Conservation (phyloP, 495 filamentous ascomycete species). For the Talaromyces nanjingensis region DNA sequence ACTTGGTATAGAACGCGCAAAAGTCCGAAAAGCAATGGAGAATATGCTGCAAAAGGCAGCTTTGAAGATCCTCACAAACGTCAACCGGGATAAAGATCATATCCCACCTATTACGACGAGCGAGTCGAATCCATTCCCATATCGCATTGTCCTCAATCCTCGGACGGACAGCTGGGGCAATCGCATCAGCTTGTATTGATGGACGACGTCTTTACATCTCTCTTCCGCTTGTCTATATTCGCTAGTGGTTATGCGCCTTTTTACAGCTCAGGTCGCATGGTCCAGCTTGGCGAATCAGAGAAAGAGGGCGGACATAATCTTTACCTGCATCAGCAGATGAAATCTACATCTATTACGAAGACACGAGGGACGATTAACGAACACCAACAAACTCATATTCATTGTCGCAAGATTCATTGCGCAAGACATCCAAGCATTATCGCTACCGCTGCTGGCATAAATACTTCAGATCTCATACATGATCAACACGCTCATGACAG, state of each 20-base stretch:
- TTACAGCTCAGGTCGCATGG: no score
- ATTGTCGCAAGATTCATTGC: neutral
- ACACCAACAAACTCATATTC: constrained; percentile 1
- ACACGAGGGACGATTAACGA: neutral
- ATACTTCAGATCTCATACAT: constrained; percentile 1
- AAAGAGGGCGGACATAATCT: neutral
- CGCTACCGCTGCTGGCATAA: neutral
- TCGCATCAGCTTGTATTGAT: constrained; percentile 68
- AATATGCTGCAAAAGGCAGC: constrained; percentile 77
- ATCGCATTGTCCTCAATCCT: constrained; percentile 81
- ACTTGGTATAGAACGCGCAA: constrained; percentile 58
- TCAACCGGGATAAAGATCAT: constrained; percentile 87
- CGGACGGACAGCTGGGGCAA: constrained; percentile 72
- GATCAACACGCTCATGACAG: constrained; percentile 1
- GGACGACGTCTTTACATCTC: neutral
- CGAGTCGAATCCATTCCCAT: constrained; percentile 91
- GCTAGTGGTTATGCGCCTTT: neutral
- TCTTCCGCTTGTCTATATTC: neutral
- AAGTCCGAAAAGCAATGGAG: constrained; percentile 82
- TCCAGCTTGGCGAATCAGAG: no score
- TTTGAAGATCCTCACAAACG: constrained; percentile 78
- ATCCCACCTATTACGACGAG: constrained; percentile 95
- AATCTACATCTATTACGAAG: neutral
- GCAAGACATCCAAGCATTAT: neutral
- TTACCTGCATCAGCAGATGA: neutral